Evolutionary conservation across 306 rosid genomes (phyloP).

Genomic region (Lathyrus aphaca): DNA sequence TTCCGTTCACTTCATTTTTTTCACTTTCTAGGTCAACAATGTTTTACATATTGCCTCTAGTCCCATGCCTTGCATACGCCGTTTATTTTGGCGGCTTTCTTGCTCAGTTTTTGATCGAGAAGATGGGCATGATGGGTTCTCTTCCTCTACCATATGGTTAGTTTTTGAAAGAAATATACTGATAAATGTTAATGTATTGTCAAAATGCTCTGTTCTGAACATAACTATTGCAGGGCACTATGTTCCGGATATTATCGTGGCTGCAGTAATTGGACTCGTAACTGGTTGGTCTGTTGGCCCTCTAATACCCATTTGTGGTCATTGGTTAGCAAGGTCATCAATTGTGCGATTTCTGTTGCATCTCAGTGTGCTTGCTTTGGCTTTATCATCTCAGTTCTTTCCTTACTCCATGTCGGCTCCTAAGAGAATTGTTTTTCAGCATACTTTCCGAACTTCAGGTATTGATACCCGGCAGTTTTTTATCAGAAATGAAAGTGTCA

Average conservation of each 20-base stretch:
- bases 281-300: slow-evolving; percentile 90
- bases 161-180: slow-evolving; percentile 14
- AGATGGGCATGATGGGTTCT: slow-evolving; percentile 99
- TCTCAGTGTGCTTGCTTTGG: slow-evolving; percentile 70
- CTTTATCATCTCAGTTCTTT: slow-evolving; percentile 88
- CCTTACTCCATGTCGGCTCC: slow-evolving; percentile 87
- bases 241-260: slow-evolving; percentile 75
- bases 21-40: slow-evolving; percentile 66
- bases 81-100: slow-evolving; percentile 94
- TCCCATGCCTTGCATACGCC: slow-evolving; percentile 77
- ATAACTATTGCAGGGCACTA: slow-evolving; percentile 63
- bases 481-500: slow-evolving; percentile 30
- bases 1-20: slow-evolving; percentile 31
- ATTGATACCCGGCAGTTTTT: slow-evolving; percentile 39
- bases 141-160: slow-evolving; percentile 91
- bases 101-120: slow-evolving; percentile 83
- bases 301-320: slow-evolving; percentile 77
- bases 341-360: slow-evolving; percentile 78
- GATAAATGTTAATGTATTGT: too few relatives aligned
- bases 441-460: slow-evolving; percentile 78
- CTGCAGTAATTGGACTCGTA: slow-evolving; percentile 70
- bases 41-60: slow-evolving; percentile 70
- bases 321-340: slow-evolving; percentile 82
- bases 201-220: slow-evolving; percentile 7
- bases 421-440: slow-evolving; percentile 86